Evolutionary conservation across 805 yeast species (phyloP).

Genomic region (baker's yeast (Saccharomyces cerevisiae)): DNA sequence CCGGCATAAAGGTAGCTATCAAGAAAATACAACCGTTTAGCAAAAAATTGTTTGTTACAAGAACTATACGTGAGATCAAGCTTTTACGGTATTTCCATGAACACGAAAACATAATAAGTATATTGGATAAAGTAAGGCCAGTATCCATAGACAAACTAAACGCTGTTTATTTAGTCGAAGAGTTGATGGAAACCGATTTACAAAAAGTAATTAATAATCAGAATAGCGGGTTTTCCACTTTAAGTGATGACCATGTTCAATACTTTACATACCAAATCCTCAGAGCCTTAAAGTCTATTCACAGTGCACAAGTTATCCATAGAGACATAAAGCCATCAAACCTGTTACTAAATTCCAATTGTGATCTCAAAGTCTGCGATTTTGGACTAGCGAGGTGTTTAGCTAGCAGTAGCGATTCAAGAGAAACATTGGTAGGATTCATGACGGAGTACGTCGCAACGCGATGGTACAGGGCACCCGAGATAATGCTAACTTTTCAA

Average conservation of each 20-base stretch:
- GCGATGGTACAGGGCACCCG: constrained; percentile 81
- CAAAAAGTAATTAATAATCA: constrained; percentile 54
- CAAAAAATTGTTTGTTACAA: constrained; percentile 53
- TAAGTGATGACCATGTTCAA: constrained; percentile 61
- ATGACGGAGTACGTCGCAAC: constrained; percentile 80
- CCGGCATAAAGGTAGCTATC: constrained; percentile 61
- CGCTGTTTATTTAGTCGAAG: constrained; percentile 71
- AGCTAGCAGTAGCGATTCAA: constrained; percentile 33
- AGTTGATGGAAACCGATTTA: constrained; percentile 68
- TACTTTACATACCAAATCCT: constrained; percentile 64
- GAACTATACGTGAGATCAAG: constrained; percentile 66
- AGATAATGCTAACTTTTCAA: constrained; percentile 66
- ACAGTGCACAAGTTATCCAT: constrained; percentile 65
- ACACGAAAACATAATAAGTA: constrained; percentile 65
- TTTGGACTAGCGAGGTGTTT: constrained; percentile 64
- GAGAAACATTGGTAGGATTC: constrained; percentile 42
- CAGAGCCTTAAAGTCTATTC: constrained; percentile 63
- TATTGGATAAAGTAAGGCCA: constrained; percentile 62
- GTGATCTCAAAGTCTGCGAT: constrained; percentile 72
- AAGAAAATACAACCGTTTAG: constrained; percentile 69
- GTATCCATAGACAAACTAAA: constrained; percentile 47
- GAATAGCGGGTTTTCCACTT: constrained; percentile 20
- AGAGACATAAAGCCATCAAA: constrained; percentile 74
- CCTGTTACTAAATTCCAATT: constrained; percentile 54
- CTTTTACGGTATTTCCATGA: constrained; percentile 52